Percentiles rank a stretch among this genome's conserved stretches.
Evolutionary conservation across 495 filamentous ascomycete genomes (phyloP).

Genomic region (Glutinoglossum americanum): DNA sequence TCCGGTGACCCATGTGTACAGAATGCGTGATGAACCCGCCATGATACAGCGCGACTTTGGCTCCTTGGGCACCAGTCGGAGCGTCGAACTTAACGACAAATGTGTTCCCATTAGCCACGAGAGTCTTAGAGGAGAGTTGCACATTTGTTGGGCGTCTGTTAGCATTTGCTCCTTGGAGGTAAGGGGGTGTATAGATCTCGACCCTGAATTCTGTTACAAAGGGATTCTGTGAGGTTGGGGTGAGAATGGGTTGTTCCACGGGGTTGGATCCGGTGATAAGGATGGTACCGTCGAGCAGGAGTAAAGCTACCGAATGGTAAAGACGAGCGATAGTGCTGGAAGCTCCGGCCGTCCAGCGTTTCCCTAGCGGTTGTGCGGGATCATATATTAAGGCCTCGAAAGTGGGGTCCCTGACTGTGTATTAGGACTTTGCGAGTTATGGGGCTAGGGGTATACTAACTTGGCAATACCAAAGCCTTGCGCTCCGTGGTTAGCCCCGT

Average conservation of each 20-base stretch:
- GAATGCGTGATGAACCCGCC: slow-evolving; percentile 40
- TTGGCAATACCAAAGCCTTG: slow-evolving; percentile 35
- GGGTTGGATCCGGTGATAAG: slow-evolving; percentile 37
- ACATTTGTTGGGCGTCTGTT: slow-evolving; percentile 26
- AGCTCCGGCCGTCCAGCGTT: slow-evolving; percentile 29
- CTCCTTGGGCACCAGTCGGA: slow-evolving; percentile 16
- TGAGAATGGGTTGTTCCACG: slow-evolving; percentile 30
- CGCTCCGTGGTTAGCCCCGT: slow-evolving; percentile 32
- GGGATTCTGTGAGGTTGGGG: slow-evolving; percentile 17
- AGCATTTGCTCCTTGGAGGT: slow-evolving; percentile 29
- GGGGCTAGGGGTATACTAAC: not conserved
- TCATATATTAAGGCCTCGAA: slow-evolving; percentile 37
- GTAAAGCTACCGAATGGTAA: slow-evolving; percentile 34
- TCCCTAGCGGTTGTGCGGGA: slow-evolving; percentile 24
- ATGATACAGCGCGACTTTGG: slow-evolving; percentile 32
- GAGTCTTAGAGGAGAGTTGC: slow-evolving; percentile 17
- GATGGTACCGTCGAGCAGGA: slow-evolving; percentile 36
- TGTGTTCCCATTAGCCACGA: slow-evolving; percentile 22
- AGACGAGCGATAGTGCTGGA: slow-evolving; percentile 29
- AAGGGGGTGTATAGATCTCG: slow-evolving; percentile 39
- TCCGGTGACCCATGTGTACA: slow-evolving; percentile 41
- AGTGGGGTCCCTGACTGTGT: slow-evolving; percentile 19
- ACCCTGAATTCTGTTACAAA: slow-evolving; percentile 37
- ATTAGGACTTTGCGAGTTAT: not conserved
- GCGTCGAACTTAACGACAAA: slow-evolving; percentile 28